These are phyloP conservation scores for Piloderma croceum DNA, from an alignment of 768 basidiomycete species.

Conservation along the genomic window DNA sequence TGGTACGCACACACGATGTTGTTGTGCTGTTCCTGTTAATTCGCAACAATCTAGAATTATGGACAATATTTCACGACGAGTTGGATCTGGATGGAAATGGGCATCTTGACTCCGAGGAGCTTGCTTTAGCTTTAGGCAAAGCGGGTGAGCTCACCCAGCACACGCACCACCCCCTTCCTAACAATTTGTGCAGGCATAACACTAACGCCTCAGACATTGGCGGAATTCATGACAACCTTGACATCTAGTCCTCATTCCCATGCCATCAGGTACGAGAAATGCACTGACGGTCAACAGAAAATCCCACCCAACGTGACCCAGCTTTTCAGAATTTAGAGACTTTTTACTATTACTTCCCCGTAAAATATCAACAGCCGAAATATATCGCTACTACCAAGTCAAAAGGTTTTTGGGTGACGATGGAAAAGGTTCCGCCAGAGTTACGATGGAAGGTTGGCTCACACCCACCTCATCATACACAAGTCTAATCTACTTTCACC, in stretches of 20 bases:
- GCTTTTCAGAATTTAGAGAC: constrained; percentile 83
- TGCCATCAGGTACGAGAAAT: no score
- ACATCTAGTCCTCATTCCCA: constrained; percentile 66
- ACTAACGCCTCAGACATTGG: constrained; percentile 60
- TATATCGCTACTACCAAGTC: constrained; percentile 78
- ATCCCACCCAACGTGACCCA: no score
- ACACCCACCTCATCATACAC: constrained; percentile 2
- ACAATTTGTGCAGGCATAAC: constrained; percentile 52
- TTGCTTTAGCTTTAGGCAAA: constrained; percentile 56
- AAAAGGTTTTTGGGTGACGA: constrained; percentile 65
- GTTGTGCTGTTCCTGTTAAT: constrained; percentile 10
- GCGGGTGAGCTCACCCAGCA: constrained; percentile 45
- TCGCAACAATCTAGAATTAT: constrained; percentile 56
- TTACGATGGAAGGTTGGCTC: constrained; percentile 81
- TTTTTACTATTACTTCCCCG: constrained; percentile 85
- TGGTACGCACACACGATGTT: constrained; percentile 42
- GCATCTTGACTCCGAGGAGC: constrained; percentile 61
- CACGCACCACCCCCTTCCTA: background rate
- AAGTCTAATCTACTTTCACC: constrained; percentile 6
- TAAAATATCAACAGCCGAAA: constrained; percentile 74
- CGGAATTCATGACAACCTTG: constrained; percentile 77
- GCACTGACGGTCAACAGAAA: no score
- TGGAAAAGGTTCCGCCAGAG: constrained; percentile 69
- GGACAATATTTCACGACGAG: constrained; percentile 87
- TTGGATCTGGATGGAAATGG: constrained; percentile 89